A percentile compares a stretch with the other conserved stretches of the same genome.
These are phyloP conservation scores for Arthrinium puccinioides DNA, from an alignment of 2,329 filamentous ascomycete species.

Conservation along the genomic window DNA sequence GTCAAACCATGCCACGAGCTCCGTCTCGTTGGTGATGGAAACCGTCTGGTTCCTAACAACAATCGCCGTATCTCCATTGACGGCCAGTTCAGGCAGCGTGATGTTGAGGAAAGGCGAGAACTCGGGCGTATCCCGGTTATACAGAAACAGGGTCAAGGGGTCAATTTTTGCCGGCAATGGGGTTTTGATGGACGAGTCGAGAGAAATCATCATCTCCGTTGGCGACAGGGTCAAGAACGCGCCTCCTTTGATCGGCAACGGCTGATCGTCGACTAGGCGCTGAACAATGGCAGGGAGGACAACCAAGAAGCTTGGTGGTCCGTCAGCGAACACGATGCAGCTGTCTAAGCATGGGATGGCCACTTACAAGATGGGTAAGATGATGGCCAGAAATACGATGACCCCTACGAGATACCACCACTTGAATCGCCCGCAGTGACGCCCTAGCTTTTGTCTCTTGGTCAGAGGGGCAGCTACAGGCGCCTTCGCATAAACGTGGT, in stretches of 20 bases:
- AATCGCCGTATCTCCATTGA: constrained; percentile 29
- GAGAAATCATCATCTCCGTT: constrained; percentile 24
- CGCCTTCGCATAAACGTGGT: constrained; percentile 21
- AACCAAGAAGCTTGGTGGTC: constrained; percentile 32
- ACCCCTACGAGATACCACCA: constrained; percentile 34
- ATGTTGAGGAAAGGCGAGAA: constrained; percentile 22
- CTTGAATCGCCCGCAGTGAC: constrained; percentile 34
- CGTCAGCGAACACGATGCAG: constrained; percentile 3
- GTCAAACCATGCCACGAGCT: constrained; percentile 32
- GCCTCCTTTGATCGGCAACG: constrained; percentile 30
- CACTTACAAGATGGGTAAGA: constrained; percentile 38
- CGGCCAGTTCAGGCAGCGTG: constrained; percentile 22
- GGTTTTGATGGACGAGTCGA: constrained; percentile 28
- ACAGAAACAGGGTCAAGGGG: constrained; percentile 30
- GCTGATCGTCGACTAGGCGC: constrained; percentile 32
- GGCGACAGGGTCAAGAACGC: constrained; percentile 25
- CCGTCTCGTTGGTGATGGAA: constrained; percentile 27
- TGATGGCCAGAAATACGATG: constrained; percentile 33
- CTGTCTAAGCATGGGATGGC: background rate
- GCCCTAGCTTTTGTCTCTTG: constrained; percentile 30
- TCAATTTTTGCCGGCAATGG: constrained; percentile 29
- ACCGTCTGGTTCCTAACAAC: constrained; percentile 26
- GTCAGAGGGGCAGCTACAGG: constrained; percentile 13
- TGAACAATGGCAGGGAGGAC: constrained; percentile 39
- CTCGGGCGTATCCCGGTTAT: constrained; percentile 28